These are phyloP conservation scores for Eutrema yunnanense DNA, from an alignment of 345 rosid species.

Conservation along the genomic window DNA sequence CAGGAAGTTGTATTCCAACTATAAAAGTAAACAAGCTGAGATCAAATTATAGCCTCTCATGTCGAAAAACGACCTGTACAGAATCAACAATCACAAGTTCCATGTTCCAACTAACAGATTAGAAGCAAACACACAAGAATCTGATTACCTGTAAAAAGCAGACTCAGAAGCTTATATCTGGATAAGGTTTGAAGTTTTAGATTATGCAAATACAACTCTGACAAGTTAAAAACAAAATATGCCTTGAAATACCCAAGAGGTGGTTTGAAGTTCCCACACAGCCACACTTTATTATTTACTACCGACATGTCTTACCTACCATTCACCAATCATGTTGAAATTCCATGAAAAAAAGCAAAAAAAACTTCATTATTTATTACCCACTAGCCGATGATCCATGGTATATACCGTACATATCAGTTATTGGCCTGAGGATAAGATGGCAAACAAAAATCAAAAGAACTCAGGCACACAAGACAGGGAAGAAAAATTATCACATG, in stretches of 20 bases:
- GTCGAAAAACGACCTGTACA: not conserved
- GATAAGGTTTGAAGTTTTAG: conserved; percentile 8
- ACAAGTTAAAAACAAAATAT: not conserved
- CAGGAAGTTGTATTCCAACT: not conserved
- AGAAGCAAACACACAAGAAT: conserved; percentile 2
- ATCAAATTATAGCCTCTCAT: not conserved
- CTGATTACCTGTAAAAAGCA: not conserved
- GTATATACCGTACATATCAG: not conserved
- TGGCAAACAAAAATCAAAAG: not conserved
- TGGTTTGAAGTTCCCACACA: conserved; percentile 23
- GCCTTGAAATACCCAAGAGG: conserved; percentile 14
- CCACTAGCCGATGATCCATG: conserved; percentile 12
- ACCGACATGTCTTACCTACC: conserved; percentile 22
- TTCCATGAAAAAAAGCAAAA: not conserved
- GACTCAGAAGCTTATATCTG: not conserved
- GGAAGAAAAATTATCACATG: not conserved
- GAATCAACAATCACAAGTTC: not conserved
- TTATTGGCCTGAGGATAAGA: not conserved
- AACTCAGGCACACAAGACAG: not conserved
- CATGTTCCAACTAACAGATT: not conserved
- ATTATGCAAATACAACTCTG: not conserved
- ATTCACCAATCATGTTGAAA: conserved; percentile 17
- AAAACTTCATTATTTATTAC: too few species aligned
- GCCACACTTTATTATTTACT: conserved; percentile 10
- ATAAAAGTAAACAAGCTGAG: not conserved